These are phyloP conservation scores for Mycena metata DNA, from an alignment of 768 basidiomycete species.

Conservation along the genomic window DNA sequence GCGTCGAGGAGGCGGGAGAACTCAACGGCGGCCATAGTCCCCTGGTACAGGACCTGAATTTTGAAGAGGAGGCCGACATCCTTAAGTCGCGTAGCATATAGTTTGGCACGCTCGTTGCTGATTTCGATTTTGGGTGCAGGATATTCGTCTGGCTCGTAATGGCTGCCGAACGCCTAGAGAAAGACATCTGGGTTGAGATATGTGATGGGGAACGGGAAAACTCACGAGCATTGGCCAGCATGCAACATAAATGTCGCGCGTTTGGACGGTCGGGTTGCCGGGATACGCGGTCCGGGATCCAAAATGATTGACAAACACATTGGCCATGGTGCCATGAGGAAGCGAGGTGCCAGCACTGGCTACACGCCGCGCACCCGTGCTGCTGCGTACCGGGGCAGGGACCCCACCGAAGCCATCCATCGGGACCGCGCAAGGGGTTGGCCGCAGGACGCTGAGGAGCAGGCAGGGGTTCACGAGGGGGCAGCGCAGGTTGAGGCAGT, in stretches of 20 bases:
- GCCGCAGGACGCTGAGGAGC: too few species aligned
- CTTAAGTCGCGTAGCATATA: neutral
- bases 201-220: neutral
- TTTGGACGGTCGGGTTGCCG: neutral
- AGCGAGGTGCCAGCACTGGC: neutral
- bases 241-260: neutral
- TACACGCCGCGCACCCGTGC: neutral
- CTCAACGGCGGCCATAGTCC: neutral
- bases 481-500: too few species aligned
- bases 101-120: neutral
- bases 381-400: neutral
- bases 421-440: neutral
- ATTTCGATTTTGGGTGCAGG: neutral
- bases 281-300: conserved; percentile 1
- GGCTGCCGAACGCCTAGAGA: neutral
- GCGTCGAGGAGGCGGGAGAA: neutral
- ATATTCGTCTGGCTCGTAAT: neutral
- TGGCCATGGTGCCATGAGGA: neutral
- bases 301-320: neutral
- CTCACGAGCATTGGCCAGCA: conserved; percentile 1
- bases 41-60: neutral
- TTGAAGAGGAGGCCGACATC: neutral
- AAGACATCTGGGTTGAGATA: neutral
- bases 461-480: too few species aligned
- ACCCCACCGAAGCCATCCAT: neutral